phyloP scores from a whole-genome alignment of 441 rosid species.

The Kokia cookei region DNA sequence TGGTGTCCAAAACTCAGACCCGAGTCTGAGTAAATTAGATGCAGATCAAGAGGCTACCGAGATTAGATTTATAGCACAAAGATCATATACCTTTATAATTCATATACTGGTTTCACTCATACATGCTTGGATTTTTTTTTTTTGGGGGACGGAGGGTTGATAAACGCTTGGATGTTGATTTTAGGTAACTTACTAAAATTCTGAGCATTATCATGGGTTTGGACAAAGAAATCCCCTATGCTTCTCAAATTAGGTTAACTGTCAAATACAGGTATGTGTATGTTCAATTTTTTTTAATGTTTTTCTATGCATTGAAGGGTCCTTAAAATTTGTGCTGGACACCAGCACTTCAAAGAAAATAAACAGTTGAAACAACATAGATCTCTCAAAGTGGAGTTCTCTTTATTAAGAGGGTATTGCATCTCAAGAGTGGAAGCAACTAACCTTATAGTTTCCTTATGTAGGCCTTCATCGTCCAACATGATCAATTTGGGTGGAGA shows the following conservation, averaged over 20 bases:
- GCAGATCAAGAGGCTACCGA: not conserved
- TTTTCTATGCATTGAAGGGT: no score
- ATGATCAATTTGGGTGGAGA: constrained; percentile 87
- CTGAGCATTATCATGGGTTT: not conserved
- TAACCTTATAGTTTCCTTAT: constrained; percentile 77
- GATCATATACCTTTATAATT: not conserved
- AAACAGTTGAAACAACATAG: no score
- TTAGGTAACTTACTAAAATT: not conserved
- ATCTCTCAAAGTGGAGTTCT: not conserved
- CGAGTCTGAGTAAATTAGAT: no score
- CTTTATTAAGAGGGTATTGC: not conserved
- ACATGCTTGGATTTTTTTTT: no score
- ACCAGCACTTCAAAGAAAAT: no score
- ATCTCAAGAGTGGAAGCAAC: constrained; percentile 3
- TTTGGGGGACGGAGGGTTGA: not conserved
- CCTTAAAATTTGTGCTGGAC: no score
- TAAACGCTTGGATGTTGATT: not conserved
- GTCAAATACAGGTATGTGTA: no score
- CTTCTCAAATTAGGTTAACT: no score
- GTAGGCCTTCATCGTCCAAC: constrained; percentile 81
- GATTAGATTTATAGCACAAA: not conserved
- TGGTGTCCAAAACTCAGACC: no score
- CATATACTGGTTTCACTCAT: no score
- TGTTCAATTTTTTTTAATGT: no score
- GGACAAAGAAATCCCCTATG: not conserved